These are phyloP conservation scores for Talaromyces sp. DNA, from an alignment of 2,329 filamentous ascomycete genomes.

Conservation along the genomic window DNA sequence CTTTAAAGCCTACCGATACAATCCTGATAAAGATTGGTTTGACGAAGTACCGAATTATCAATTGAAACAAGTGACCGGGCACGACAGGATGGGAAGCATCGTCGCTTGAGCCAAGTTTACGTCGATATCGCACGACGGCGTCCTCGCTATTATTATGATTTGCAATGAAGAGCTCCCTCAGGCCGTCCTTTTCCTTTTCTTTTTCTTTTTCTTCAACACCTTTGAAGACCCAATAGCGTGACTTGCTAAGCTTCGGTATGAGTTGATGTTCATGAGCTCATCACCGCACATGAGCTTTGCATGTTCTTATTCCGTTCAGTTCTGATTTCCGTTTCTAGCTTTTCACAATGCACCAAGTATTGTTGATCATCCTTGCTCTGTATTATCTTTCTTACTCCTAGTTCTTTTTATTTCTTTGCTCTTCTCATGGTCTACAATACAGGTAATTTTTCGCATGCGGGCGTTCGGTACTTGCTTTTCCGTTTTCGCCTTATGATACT, in stretches of 20 bases:
- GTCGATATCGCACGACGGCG: too few species aligned
- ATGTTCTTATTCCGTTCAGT: neutral
- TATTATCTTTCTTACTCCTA: neutral
- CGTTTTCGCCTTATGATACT: constrained; percentile 3
- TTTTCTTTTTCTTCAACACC: neutral
- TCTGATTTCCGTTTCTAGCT: neutral
- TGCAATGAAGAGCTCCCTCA: constrained; percentile 13
- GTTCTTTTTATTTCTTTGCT: neutral
- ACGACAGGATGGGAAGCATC: neutral
- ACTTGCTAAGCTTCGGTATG: neutral
- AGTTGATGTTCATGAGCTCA: too few species aligned
- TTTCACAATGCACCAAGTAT: neutral
- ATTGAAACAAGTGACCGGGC: constrained; percentile 53
- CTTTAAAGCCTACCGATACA: constrained; percentile 93
- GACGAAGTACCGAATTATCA: constrained; percentile 83
- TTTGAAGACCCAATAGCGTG: neutral
- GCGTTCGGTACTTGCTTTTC: neutral
- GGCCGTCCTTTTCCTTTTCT: neutral
- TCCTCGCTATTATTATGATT: constrained; percentile 9
- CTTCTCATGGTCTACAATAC: neutral
- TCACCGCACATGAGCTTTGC: too few species aligned
- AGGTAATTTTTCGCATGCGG: neutral
- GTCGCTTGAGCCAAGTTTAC: neutral
- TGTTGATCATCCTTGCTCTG: neutral
- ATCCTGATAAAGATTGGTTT: constrained; percentile 76